Percentiles rank a stretch among this genome's conserved stretches.
phyloP scores from a whole-genome alignment of 2,329 filamentous ascomycete genomes.

The Boeremia lycopersici region DNA sequence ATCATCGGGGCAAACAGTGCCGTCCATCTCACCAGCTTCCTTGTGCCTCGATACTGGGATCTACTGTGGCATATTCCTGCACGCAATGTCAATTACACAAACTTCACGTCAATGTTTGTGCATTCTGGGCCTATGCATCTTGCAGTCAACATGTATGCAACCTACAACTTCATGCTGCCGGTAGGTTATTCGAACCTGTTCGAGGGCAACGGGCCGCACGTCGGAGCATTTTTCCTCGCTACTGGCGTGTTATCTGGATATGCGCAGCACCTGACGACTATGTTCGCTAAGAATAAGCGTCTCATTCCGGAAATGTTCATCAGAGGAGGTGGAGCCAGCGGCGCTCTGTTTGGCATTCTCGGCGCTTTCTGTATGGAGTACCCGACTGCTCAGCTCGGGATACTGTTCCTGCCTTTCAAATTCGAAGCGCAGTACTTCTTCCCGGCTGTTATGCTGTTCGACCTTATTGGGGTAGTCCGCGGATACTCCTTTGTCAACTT shows the following conservation, averaged over 20 bases:
- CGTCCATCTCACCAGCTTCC: conserved; percentile 35
- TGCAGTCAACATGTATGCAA: conserved; percentile 37
- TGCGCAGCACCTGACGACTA: conserved; percentile 37
- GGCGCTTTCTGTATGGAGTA: conserved; percentile 42
- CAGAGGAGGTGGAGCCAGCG: conserved; percentile 41
- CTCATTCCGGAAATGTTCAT: conserved; percentile 32
- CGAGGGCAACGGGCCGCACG: conserved; percentile 38
- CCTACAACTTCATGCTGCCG: conserved; percentile 39
- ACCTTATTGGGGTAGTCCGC: conserved; percentile 39
- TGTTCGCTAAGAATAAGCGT: conserved; percentile 30
- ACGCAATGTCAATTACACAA: conserved; percentile 37
- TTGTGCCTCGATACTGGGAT: conserved; percentile 31
- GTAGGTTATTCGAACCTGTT: conserved; percentile 39
- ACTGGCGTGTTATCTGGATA: conserved; percentile 39
- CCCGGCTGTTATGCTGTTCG: conserved; percentile 41
- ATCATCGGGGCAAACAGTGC: conserved; percentile 38
- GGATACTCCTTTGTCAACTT: conserved; percentile 38
- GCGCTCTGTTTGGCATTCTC: conserved; percentile 40
- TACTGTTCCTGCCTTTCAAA: conserved; percentile 40
- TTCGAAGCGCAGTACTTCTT: conserved; percentile 42
- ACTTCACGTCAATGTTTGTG: conserved; percentile 39
- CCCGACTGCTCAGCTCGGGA: conserved; percentile 35
- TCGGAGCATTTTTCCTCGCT: conserved; percentile 38
- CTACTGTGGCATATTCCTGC: conserved; percentile 40
- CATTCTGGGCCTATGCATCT: conserved; percentile 33